Evolutionary conservation across 495 filamentous ascomycete species (phyloP).

Genomic region (Mytilinidion resinicola): DNA sequence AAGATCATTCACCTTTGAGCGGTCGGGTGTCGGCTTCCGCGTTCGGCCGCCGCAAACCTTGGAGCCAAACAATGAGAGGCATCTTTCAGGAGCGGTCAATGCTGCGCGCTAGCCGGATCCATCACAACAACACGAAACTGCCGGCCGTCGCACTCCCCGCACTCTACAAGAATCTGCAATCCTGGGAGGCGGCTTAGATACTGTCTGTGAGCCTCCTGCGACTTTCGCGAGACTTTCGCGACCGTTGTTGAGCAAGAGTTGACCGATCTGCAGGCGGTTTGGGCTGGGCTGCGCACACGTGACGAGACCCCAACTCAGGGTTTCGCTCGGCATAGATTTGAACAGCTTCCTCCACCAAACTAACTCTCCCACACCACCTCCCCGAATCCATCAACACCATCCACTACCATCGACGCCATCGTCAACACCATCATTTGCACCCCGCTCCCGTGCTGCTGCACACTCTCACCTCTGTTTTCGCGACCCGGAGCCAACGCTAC

Average conservation of each 20-base stretch:
- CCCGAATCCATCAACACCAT: constrained; percentile 18
- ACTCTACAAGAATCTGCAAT: too few relatives aligned
- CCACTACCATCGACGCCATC: constrained; percentile 17
- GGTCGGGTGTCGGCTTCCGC: too few relatives aligned
- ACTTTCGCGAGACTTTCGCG: background rate
- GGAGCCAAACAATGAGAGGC: too few relatives aligned
- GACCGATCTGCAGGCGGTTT: background rate
- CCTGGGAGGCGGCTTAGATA: too few relatives aligned
- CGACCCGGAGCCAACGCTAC: constrained; percentile 16
- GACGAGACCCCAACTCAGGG: background rate
- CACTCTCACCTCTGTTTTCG: constrained; percentile 7
- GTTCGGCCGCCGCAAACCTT: too few relatives aligned
- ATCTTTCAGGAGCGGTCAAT: too few relatives aligned
- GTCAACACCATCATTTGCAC: constrained; percentile 12
- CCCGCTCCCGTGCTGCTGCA: constrained; percentile 4
- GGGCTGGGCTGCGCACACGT: background rate
- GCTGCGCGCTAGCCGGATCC: too few relatives aligned
- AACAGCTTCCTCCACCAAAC: constrained; percentile 16
- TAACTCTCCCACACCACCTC: constrained; percentile 8
- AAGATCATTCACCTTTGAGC: too few relatives aligned
- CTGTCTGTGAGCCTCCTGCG: too few relatives aligned
- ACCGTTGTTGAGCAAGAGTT: background rate
- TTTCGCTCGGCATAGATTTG: constrained; percentile 1
- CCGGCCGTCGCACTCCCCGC: too few relatives aligned
- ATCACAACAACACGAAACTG: too few relatives aligned